Percentiles rank a stretch among this genome's conserved stretches.
phyloP scores from a whole-genome alignment of 495 filamentous ascomycete genomes.

The Talaromyces trachyspermus region DNA sequence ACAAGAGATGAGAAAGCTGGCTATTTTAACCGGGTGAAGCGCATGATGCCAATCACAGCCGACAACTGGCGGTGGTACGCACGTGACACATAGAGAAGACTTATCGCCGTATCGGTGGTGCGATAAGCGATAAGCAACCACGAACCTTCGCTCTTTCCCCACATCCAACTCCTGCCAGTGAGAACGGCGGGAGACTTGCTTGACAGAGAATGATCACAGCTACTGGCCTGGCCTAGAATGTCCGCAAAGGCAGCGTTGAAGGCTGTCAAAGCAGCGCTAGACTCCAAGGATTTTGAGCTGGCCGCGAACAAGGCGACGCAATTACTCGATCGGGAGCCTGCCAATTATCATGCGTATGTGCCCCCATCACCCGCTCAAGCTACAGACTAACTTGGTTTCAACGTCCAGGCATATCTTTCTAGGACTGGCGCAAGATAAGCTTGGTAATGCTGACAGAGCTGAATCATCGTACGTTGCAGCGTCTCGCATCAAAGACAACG shows the following conservation, averaged over 20 bases:
- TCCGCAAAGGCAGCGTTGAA: slow-evolving; percentile 75
- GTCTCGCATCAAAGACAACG: slow-evolving; percentile 51
- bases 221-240: slow-evolving; percentile 31
- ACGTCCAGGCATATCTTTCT: slow-evolving; percentile 64
- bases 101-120: background rate
- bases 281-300: slow-evolving; percentile 69
- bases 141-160: background rate
- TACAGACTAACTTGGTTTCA: slow-evolving; percentile 9
- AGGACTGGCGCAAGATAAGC: slow-evolving; percentile 72
- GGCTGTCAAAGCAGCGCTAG: slow-evolving; percentile 69
- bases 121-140: background rate
- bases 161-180: background rate
- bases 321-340: slow-evolving; percentile 61
- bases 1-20: too few species aligned
- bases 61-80: background rate
- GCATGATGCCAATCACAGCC: too few species aligned
- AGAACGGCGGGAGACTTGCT: too few species aligned
- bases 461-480: slow-evolving; percentile 72
- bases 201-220: slow-evolving; percentile 12
- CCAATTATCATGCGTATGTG: slow-evolving; percentile 74
- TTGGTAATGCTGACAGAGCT: slow-evolving; percentile 58
- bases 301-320: slow-evolving; percentile 60
- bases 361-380: background rate
- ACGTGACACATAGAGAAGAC: background rate
- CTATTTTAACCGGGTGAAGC: too few species aligned